Evolutionary conservation across 306 rosid species (phyloP), one percentile per base, ranked within the genome.

Genomic region (Corylus heterophylla): DNA sequence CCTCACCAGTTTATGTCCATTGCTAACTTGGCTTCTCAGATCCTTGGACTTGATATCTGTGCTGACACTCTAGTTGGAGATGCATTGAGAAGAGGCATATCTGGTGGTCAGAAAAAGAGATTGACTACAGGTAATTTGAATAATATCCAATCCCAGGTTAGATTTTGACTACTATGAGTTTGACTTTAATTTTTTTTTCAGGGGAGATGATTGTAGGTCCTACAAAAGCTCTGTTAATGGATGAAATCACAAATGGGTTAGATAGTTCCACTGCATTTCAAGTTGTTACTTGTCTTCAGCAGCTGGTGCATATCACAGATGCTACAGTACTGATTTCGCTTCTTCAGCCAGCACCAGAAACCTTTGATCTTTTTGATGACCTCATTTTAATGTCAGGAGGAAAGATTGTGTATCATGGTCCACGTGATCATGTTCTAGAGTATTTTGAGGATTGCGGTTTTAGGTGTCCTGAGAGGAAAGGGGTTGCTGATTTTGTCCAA

Each of bases 141-240:
- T 22, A 22, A 22, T 22, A 22, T 22, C 25, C 25, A 22, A 22
- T 22, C 25, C 25, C 25, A 22, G 25, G 25, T 22, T 22, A 22
- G 25, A 22, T 22, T 22, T 22, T 22, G 25, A 22, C 25, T 22
- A 22, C 25, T 22, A 22, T 22, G 25, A 22, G 0, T 22, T 22
- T 22, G 25, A 22, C 25, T 59, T 37, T 3, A 3, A 44, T 69
- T 37, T 76, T 48, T 6, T 25, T 22, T 61, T 35, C 81, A 77
- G 89, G 78, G 75, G 85, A 86, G 83, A 88, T 86, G 89, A 81
- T 88, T 44, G 82, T 88, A 18, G 88, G 89, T 49, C 89, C 87
- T 17, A 54, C 82, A 8, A 83, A 77, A 72, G 89, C 79, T 13
- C 55, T 70, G 18, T 70, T 70, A 20, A 70, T 47, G 74, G 74